Conservation (phyloP, 2,329 filamentous ascomycete species). For the Berkeleyomyces basicola region DNA sequence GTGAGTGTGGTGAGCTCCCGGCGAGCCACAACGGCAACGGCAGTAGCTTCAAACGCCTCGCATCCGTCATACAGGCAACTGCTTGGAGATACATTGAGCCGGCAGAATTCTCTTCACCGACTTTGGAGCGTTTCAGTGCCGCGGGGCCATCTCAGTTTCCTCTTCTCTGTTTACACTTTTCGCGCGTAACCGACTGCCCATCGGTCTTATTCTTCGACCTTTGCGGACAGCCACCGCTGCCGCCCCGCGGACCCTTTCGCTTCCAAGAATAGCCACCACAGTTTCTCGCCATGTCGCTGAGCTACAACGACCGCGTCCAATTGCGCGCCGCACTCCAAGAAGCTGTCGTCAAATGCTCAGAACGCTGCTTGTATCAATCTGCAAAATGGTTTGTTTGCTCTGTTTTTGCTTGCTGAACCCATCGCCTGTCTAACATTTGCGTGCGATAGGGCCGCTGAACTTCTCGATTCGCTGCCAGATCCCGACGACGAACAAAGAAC, state of each 20-base stretch:
- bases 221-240: not conserved
- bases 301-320: constrained; percentile 8
- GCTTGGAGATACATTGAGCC: too few relatives aligned
- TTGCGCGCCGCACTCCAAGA: constrained; percentile 57
- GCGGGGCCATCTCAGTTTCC: too few relatives aligned
- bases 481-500: constrained; percentile 36
- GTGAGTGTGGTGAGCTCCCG: not conserved
- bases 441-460: constrained; percentile 66
- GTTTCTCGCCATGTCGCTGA: constrained; percentile 6
- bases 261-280: too few relatives aligned
- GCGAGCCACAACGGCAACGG: not conserved
- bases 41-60: too few relatives aligned
- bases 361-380: constrained; percentile 87
- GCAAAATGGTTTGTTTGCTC: constrained; percentile 62
- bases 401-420: not conserved
- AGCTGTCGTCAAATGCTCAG: constrained; percentile 78
- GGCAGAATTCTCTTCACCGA: too few relatives aligned
- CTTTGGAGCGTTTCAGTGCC: too few relatives aligned
- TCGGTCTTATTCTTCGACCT: not conserved
- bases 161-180: too few relatives aligned
- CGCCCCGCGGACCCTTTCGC: too few relatives aligned
- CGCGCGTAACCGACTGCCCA: too few relatives aligned
- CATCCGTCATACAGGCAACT: too few relatives aligned
- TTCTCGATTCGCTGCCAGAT: constrained; percentile 67
- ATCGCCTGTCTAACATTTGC: not conserved